Evolutionary conservation across 2,329 filamentous ascomycete species (phyloP).

Genomic region (Colletotrichum sp.): DNA sequence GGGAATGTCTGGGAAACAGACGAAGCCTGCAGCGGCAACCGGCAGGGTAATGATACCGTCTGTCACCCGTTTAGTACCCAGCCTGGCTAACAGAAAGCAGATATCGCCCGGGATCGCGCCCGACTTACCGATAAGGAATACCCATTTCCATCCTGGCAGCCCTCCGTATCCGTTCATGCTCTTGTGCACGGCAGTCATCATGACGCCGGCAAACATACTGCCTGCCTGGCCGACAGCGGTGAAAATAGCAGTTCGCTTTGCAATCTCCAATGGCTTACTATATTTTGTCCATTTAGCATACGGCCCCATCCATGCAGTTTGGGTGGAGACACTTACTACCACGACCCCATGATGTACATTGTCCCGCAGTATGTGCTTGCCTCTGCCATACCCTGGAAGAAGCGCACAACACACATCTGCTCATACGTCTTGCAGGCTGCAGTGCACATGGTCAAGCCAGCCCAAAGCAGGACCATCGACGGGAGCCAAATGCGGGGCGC

Average conservation of each 20-base stretch:
- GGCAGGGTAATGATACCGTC: constrained; percentile 58
- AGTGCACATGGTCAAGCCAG: constrained; percentile 42
- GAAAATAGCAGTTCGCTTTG: constrained; percentile 68
- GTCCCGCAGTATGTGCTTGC: constrained; percentile 44
- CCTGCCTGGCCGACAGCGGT: constrained; percentile 64
- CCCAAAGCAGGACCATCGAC: constrained; percentile 52
- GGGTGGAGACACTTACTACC: constrained; percentile 55
- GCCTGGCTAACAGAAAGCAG: not conserved
- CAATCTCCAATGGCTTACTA: constrained; percentile 58
- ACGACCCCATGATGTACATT: constrained; percentile 51
- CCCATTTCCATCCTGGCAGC: constrained; percentile 56
- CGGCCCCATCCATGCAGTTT: not conserved
- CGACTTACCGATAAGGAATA: constrained; percentile 35
- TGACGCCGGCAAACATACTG: constrained; percentile 63
- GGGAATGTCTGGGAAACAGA: constrained; percentile 55
- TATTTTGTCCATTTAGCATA: not conserved
- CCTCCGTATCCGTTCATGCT: constrained; percentile 44
- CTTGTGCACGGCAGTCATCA: constrained; percentile 51
- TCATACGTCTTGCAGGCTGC: constrained; percentile 33
- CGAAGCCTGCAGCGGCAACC: constrained; percentile 54
- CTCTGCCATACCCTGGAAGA: constrained; percentile 42
- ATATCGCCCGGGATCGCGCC: not conserved
- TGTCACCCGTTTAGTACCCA: not conserved
- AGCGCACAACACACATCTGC: constrained; percentile 41
- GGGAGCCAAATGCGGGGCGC: constrained; percentile 53